Conservation (phyloP, 352 stramenopile genomes). For the Phytopythium boreale region DNA sequence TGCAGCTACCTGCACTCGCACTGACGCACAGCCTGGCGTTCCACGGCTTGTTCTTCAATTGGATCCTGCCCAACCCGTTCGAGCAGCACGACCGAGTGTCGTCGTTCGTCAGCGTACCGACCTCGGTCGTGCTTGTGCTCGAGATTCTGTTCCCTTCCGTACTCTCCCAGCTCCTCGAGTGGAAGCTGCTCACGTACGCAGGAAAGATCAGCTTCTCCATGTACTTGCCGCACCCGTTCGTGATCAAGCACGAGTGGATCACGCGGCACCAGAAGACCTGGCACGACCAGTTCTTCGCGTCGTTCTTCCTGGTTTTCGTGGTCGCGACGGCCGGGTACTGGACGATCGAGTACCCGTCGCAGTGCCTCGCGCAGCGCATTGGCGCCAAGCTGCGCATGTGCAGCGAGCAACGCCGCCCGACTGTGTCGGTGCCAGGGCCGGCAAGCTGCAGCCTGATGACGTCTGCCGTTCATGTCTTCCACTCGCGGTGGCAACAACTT, state of each 20-base stretch:
- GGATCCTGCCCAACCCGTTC: slow-evolving; percentile 21
- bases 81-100: slow-evolving; percentile 15
- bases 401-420: too few species aligned
- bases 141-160: slow-evolving; percentile 38
- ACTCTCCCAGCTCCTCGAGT: slow-evolving; percentile 38
- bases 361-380: slow-evolving; percentile 27
- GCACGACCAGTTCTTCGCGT: slow-evolving; percentile 33
- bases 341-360: slow-evolving; percentile 43
- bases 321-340: slow-evolving; percentile 30
- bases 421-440: too few species aligned
- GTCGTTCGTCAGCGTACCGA: slow-evolving; percentile 29
- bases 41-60: slow-evolving; percentile 33
- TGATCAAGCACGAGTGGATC: slow-evolving; percentile 20
- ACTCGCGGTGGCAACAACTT: too few species aligned
- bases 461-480: too few species aligned
- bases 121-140: slow-evolving; percentile 34
- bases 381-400: too few species aligned
- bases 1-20: slow-evolving; percentile 18
- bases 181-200: slow-evolving; percentile 33
- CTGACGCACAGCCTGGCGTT: slow-evolving; percentile 35
- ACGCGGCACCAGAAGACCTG: slow-evolving; percentile 12
- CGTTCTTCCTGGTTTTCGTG: slow-evolving; percentile 25
- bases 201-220: too few species aligned
- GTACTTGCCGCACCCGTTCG: slow-evolving; percentile 56
- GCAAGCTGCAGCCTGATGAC: too few species aligned